A percentile compares a stretch with the other conserved stretches of the same genome.
These are phyloP conservation scores for Citrullus amarus DNA, from an alignment of 306 rosid species.

Conservation along the genomic window DNA sequence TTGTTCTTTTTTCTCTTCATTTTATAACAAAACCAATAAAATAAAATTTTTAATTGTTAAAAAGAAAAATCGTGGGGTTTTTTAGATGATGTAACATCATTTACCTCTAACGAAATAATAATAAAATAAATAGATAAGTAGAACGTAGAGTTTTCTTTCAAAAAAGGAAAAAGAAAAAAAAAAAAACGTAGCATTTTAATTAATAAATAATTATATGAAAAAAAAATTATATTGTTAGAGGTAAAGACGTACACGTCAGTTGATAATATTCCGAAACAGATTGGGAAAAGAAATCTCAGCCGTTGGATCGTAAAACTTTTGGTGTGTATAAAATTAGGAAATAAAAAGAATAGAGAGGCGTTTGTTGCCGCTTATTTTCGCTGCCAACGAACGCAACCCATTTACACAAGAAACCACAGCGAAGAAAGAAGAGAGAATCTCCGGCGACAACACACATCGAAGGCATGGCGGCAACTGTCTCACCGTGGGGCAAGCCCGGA, in stretches of 20 bases:
- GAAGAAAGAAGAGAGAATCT: neutral
- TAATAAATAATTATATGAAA: neutral
- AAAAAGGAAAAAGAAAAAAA: too few relatives aligned
- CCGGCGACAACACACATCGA: neutral
- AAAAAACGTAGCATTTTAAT: too few relatives aligned
- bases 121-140: too few relatives aligned
- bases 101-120: too few relatives aligned
- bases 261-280: neutral
- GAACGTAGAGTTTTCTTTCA: too few relatives aligned
- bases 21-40: too few relatives aligned
- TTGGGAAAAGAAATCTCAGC: neutral
- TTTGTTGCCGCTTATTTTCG: neutral
- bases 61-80: too few relatives aligned
- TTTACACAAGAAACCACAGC: neutral
- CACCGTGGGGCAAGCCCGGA: conserved; percentile 91
- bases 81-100: too few relatives aligned
- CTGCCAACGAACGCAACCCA: conserved; percentile 2
- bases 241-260: neutral
- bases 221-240: neutral
- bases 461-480: conserved; percentile 78
- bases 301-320: neutral
- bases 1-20: too few relatives aligned
- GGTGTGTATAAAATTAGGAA: neutral
- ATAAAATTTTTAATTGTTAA: too few relatives aligned
- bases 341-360: neutral